Conservation (phyloP, 2,329 filamentous ascomycete species). For the Penicillium expansum region DNA sequence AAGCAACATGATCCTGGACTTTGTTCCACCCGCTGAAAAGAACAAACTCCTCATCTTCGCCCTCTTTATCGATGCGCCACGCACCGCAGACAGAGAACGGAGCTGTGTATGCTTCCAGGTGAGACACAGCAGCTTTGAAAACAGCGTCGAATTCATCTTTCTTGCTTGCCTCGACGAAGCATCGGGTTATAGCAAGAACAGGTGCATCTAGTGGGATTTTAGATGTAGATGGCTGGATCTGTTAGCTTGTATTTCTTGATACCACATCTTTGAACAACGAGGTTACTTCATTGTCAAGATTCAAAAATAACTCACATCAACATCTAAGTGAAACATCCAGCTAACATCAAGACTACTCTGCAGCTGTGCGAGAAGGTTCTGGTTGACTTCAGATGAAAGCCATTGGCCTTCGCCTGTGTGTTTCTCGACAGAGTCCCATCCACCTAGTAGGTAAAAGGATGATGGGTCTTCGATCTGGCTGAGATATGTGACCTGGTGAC, state of each 20-base stretch:
- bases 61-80: conserved; percentile 41
- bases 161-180: conserved; percentile 27
- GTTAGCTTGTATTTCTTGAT: not conserved
- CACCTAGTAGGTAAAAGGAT: conserved; percentile 46
- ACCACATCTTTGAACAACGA: not conserved
- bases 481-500: conserved; percentile 39
- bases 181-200: conserved; percentile 35
- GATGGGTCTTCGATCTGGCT: conserved; percentile 47
- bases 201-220: conserved; percentile 30
- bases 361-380: conserved; percentile 38
- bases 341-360: conserved; percentile 40
- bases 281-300: no score
- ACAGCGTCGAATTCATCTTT: conserved; percentile 27
- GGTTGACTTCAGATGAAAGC: conserved; percentile 45
- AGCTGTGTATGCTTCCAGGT: conserved; percentile 29
- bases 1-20: conserved; percentile 36
- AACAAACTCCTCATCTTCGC: conserved; percentile 43
- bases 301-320: conserved; percentile 29
- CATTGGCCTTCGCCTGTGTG: conserved; percentile 41
- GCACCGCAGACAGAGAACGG: conserved; percentile 35
- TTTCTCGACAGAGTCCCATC: conserved; percentile 45
- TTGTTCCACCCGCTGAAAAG: conserved; percentile 42
- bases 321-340: conserved; percentile 47
- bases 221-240: conserved; percentile 1
- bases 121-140: conserved; percentile 26